Evolutionary conservation across 2,329 filamentous ascomycete genomes (phyloP).

Genomic region (Elsinoe arachidis): DNA sequence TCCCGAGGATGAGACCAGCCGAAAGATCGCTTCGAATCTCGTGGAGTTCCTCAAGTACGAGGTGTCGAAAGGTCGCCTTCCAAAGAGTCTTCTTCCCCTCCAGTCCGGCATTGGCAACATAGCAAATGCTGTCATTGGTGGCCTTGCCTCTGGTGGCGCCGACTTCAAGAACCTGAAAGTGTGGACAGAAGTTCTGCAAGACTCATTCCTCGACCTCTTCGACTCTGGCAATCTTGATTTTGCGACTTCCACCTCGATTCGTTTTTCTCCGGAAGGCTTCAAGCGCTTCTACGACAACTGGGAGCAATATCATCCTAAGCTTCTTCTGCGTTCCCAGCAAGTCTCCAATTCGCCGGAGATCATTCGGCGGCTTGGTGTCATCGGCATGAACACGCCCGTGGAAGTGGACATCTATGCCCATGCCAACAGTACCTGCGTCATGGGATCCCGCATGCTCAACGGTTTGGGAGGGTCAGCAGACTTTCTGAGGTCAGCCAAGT

Average conservation of each 20-base stretch:
- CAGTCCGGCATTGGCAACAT: slow-evolving; percentile 91
- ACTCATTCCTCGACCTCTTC: slow-evolving; percentile 87
- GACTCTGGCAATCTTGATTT: slow-evolving; percentile 82
- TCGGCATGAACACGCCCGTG: slow-evolving; percentile 91
- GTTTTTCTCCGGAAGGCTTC: slow-evolving; percentile 86
- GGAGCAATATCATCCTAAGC: slow-evolving; percentile 70
- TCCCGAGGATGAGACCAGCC: slow-evolving; percentile 63
- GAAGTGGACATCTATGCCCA: slow-evolving; percentile 94
- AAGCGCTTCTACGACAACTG: slow-evolving; percentile 82
- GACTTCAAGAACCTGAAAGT: slow-evolving; percentile 84
- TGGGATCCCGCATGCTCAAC: slow-evolving; percentile 82
- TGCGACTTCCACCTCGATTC: slow-evolving; percentile 80
- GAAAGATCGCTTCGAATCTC: slow-evolving; percentile 66
- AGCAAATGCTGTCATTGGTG: slow-evolving; percentile 82
- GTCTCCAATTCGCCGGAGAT: slow-evolving; percentile 87
- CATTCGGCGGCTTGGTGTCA: slow-evolving; percentile 76
- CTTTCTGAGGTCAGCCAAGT: slow-evolving; percentile 70
- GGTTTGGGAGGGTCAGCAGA: slow-evolving; percentile 74
- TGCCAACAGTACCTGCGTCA: slow-evolving; percentile 83
- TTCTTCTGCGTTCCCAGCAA: slow-evolving; percentile 78
- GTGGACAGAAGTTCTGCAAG: slow-evolving; percentile 89
- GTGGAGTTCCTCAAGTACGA: slow-evolving; percentile 85
- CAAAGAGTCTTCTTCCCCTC: slow-evolving; percentile 66
- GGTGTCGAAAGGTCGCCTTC: slow-evolving; percentile 67
- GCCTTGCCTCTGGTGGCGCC: slow-evolving; percentile 60